These are phyloP conservation scores for Cylindricascospora bacillispora DNA, from an alignment of 1,139 yeast genomes.

Conservation along the genomic window DNA sequence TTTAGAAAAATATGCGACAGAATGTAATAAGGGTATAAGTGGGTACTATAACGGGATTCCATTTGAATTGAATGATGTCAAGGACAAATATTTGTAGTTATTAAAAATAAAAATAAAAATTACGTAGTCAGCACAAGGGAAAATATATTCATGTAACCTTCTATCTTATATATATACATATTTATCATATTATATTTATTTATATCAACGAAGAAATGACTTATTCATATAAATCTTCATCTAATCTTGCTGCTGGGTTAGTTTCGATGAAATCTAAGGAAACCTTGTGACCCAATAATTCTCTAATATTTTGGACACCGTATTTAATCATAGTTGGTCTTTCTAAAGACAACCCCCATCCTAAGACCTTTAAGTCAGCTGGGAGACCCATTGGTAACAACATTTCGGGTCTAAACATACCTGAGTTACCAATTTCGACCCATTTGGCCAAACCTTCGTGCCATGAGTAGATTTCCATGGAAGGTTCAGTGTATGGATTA, in stretches of 20 bases:
- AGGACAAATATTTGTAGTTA: too few species aligned
- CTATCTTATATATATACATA: constrained; percentile 1
- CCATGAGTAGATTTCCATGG: constrained; percentile 94
- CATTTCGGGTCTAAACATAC: constrained; percentile 99
- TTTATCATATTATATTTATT: neutral
- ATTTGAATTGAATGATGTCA: constrained; percentile 12
- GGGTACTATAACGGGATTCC: constrained; percentile 23
- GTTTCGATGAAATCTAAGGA: constrained; percentile 85
- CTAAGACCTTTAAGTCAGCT: constrained; percentile 82
- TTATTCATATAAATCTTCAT: constrained; percentile 39
- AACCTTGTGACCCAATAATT: constrained; percentile 88
- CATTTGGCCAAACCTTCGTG: constrained; percentile 90
- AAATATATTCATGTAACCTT: too few species aligned
- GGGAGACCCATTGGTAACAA: constrained; percentile 97
- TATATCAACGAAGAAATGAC: neutral
- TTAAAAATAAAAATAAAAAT: too few species aligned
- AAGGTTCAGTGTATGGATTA: constrained; percentile 98
- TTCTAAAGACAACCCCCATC: constrained; percentile 96
- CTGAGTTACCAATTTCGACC: constrained; percentile 99
- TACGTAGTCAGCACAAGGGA: too few species aligned
- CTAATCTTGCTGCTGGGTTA: constrained; percentile 96
- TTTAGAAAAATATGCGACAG: constrained; percentile 25
- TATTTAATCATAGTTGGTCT: constrained; percentile 99
- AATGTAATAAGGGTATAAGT: constrained; percentile 16
- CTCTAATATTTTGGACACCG: constrained; percentile 90